Evolutionary conservation across 2,329 filamentous ascomycete genomes (phyloP), one percentile per base, ranked within the genome.

Genomic region (Colletotrichum noveboracense): DNA sequence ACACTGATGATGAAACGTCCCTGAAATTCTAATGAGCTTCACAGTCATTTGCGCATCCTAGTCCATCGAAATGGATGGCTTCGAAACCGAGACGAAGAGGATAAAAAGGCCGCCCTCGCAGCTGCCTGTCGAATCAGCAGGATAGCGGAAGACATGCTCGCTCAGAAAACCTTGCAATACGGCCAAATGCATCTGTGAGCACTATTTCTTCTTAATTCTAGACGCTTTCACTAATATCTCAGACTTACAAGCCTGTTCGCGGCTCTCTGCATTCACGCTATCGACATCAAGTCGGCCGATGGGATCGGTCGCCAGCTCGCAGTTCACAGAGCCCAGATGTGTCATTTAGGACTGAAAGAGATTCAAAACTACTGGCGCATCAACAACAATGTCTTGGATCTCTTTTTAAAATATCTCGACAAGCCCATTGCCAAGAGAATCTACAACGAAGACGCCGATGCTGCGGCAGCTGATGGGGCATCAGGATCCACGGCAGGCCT

Each of bases 281-380:
- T 85, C 68, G 81, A 80, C 70, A 82, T 85, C 67, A 80, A 83
- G 21, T 80, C 82, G 56, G 81, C 81, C 26, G 79, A 77, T 9
- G 83, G 82, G 28, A 81, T 85, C 14, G 78, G 82, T 8, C 80
- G 82, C 28, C 78, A 83, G 4, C 82, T 85, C 10, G 83, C 84
- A 30, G 83, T 85, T 67, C 82, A 85, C 73, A 80, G 84, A 21
- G 84, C 84, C 2, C 83, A 85, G 38, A 82, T 84, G 76, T 85
- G 83, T 48, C 82, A 85, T 3, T 77, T 85, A 4, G 83, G 83
- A 6, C 79, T 86, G 2, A 82, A 85, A 55, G 84, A 85, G 75
- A 80, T 85, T 1, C 83, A 85, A 30, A 84, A 84, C n/a, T 85
- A 85, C 77, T 85, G 84, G 84, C 79, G 82, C 21, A 84, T 85